Evolutionary conservation across 164 flowering plant genomes (phyloP).

Genomic region (Sedum album): DNA sequence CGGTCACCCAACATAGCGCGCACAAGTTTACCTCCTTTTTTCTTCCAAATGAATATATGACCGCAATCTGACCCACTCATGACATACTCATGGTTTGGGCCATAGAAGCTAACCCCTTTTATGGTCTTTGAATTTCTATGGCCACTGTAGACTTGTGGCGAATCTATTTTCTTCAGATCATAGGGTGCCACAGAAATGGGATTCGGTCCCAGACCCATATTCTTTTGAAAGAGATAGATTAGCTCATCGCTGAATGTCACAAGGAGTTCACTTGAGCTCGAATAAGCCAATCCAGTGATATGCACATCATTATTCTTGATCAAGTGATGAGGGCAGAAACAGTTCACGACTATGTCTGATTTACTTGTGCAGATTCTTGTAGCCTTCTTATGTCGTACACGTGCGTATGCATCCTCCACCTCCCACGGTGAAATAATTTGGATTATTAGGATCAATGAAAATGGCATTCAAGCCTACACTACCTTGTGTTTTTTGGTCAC

Average conservation of each 20-base stretch:
- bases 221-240: conserved; percentile 52
- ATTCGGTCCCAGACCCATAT: conserved; percentile 48
- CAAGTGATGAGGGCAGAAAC: too few relatives aligned
- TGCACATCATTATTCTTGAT: conserved; percentile 25
- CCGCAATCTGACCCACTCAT: conserved; percentile 81
- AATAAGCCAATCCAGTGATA: conserved; percentile 65
- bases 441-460: too few relatives aligned
- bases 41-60: conserved; percentile 64
- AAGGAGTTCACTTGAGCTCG: conserved; percentile 52
- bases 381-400: conserved; percentile 64
- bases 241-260: conserved; percentile 71
- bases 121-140: conserved; percentile 61
- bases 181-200: conserved; percentile 28
- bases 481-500: conserved; percentile 18
- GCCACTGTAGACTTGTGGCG: conserved; percentile 47
- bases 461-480: too few relatives aligned
- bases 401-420: conserved; percentile 69
- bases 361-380: conserved; percentile 26
- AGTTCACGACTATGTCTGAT: conserved; percentile 27
- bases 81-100: conserved; percentile 58
- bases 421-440: too few relatives aligned
- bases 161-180: conserved; percentile 21
- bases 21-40: conserved; percentile 44
- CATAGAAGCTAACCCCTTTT: conserved; percentile 68
- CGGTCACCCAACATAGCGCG: conserved; percentile 50